Base-by-base conservation (phyloP, 495 filamentous ascomycete species). In the Saxophila tyrrhenica region DNA sequence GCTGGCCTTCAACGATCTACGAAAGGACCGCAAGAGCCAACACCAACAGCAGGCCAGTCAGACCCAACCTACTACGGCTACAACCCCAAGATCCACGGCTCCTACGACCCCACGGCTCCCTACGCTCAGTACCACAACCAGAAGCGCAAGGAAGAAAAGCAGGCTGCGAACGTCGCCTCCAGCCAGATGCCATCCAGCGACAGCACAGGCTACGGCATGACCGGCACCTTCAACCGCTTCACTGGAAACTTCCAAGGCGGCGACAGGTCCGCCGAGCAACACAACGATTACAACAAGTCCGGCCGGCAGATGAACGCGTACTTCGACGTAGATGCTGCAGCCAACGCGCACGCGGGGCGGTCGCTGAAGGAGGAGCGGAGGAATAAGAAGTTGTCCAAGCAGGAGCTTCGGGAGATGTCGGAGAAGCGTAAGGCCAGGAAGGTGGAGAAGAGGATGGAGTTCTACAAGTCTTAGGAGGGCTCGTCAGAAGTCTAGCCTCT, bases 251-350 rank as follows among this genome's bases (percentile, higher is more conserved):
- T 85, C 75, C 92, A 96, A 70, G 71, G 73, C 19, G 61, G 67
- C 3, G 62, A 67, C 9, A 72, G 81, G 56, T 82, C 71, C 2
- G 82, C 94, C 1, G 86, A 89, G 48, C 78, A 78, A 15, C 82
- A 87, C 74, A 87, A 84, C 60, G 92, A 96, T 64, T 89, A 92
- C 67, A 87, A 87, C 59, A 95, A 95, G 75, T 81, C 80, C 41
- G 77, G 73, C 52, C 75, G 94, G 45, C 92, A 97, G 74, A 86
- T 97, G 86, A 84, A 83, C 64, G 87, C 90, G 10, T 98, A 82
- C 70, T 98, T 95, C 64, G 94, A 97, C 64, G 92, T 97, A n/a
- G 92, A 97, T 71, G 87, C 89, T 11, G 91, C 90, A 20, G 94
- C 94, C 0, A 96, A 96, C 65, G 81, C 78, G 57, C 92, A 98